Base-by-base conservation (phyloP, 1,284 basidiomycete genomes). In the Ustilago curta region DNA sequence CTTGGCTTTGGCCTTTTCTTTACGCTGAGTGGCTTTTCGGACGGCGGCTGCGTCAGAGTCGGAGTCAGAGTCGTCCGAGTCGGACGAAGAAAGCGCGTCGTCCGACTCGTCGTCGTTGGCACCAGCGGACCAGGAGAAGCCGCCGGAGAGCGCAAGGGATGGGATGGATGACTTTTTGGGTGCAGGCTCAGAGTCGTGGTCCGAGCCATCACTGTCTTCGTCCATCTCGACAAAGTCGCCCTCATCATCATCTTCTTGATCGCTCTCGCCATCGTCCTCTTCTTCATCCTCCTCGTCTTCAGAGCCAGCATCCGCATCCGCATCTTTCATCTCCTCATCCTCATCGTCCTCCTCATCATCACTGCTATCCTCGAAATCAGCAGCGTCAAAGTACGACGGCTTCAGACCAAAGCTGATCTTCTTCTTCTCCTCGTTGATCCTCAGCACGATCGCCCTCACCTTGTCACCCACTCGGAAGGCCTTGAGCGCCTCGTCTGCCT, bases 361-460 rank as follows among this genome's bases (percentile, higher is more conserved):
- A 39, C 78, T 81, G 11, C 70, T 75, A 18, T 78, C 79, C 54
- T 76, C 83, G 51, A 80, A 85, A 61, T 86, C 86, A 50, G 85
- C 85, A 31, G 82, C 83, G 21, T 75, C 73, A 84, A 97, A 96
- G 85, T 92, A 91, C 50, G 92, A 95, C 37, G 93, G 93, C 86
- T 97, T 98, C 70, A 98, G 87, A 57, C 93, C 92, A 47, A 99
- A 89, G 48, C 92, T 92, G 74, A 98, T 90, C 56, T 92, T 91
- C 51, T 89, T 90, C 85, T 93, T 94, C 73, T 90, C 89, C 5
- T 79, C 77, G 79, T 95, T 91, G 50, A 96, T 88, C 11, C 89
- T 88, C 50, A 92, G 85, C 49, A 99, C 89, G 48, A 91, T 86
- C 1, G 93, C 93, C 84, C 91, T 92, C 64, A 98, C 93, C 40